phyloP scores from a whole-genome alignment of 257 asterid genomes.

The Solanum etuberosum region DNA sequence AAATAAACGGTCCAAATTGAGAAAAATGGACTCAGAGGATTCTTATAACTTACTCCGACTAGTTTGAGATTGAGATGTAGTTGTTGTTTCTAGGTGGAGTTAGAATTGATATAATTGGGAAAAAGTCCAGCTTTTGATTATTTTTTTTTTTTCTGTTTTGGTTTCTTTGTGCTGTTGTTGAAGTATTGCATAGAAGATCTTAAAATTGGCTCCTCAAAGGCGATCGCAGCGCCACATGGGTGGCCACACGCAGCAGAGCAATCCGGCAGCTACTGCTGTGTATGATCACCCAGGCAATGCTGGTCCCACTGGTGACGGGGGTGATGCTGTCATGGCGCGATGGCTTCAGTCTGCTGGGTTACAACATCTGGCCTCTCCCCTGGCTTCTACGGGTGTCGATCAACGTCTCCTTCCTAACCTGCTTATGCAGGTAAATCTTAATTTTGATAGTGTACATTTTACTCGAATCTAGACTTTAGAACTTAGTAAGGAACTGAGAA shows the following conservation, averaged over 20 bases:
- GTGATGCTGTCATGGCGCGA: conserved; percentile 94
- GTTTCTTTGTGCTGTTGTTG: conserved; percentile 6
- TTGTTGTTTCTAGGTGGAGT: not conserved
- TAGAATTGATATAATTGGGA: not conserved
- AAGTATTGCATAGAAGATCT: conserved; percentile 56
- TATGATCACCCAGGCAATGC: conserved; percentile 75
- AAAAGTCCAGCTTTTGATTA: not conserved
- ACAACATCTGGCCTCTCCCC: conserved; percentile 98
- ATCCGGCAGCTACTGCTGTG: conserved; percentile 78
- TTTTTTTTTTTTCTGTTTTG: not conserved
- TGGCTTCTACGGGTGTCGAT: conserved; percentile 71
- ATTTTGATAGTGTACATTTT: not conserved
- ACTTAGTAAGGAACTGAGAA: not conserved
- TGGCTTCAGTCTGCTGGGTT: conserved; percentile 99
- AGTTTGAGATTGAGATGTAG: not conserved
- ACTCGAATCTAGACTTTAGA: not conserved
- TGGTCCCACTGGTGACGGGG: conserved; percentile 65
- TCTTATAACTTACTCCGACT: not conserved
- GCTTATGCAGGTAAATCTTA: conserved; percentile 61
- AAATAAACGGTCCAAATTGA: not conserved
- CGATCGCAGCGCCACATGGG: conserved; percentile 97
- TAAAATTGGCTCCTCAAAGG: conserved; percentile 98
- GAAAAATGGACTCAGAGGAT: not conserved
- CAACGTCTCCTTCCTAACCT: conserved; percentile 66
- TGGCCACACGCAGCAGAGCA: conserved; percentile 99